phyloP scores from a whole-genome alignment of 352 stramenopile genomes.

The Phytophthora sp. region DNA sequence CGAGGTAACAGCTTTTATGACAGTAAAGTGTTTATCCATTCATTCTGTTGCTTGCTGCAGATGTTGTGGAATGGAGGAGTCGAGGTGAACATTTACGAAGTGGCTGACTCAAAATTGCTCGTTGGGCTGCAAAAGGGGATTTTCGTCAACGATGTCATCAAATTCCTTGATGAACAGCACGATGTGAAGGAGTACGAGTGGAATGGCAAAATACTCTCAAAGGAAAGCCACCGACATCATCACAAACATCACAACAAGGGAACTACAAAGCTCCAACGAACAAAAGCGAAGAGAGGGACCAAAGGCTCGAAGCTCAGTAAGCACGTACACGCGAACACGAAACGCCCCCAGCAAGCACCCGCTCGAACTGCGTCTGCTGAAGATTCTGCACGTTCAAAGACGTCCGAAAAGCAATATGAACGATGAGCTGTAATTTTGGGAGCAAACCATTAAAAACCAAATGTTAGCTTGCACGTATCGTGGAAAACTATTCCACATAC shows the following conservation, averaged over 20 bases:
- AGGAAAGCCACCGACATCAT: constrained; percentile 21
- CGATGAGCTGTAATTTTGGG: constrained; percentile 42
- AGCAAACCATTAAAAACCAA: neutral
- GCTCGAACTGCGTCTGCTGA: neutral
- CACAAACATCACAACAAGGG: constrained; percentile 27
- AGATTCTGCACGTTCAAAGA: neutral
- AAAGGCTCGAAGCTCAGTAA: constrained; percentile 16
- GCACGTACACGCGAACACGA: neutral
- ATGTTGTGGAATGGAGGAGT: constrained; percentile 80
- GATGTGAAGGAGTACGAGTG: constrained; percentile 73
- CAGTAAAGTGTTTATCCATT: neutral
- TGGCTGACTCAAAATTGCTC: constrained; percentile 60
- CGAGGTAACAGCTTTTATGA: neutral
- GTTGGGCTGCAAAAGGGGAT: constrained; percentile 70
- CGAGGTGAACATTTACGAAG: constrained; percentile 74
- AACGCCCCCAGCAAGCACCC: constrained; percentile 2
- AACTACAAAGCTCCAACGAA: constrained; percentile 9
- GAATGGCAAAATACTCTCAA: constrained; percentile 52
- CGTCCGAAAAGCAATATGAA: constrained; percentile 4
- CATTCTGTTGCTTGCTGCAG: constrained; percentile 25
- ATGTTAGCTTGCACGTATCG: constrained; percentile 10
- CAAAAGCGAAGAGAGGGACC: constrained; percentile 4
- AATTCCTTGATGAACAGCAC: constrained; percentile 57
- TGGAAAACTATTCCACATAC: constrained; percentile 7
- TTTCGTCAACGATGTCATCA: constrained; percentile 49